Base-by-base conservation (phyloP, 148 eudicot genomes). In the Limonium bicolor region DNA sequence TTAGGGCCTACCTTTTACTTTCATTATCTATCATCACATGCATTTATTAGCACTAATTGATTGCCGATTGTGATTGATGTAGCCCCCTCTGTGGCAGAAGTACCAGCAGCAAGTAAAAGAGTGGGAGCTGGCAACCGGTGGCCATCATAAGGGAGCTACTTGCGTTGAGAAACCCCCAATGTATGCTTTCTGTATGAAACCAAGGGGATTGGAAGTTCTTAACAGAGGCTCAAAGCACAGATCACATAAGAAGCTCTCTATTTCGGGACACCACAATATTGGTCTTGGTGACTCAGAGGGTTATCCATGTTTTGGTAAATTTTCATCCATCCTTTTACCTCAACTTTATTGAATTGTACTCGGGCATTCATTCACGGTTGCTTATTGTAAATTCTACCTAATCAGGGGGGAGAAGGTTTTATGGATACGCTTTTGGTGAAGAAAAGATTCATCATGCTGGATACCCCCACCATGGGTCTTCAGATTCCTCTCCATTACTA, bases 21-120 rank as follows among this genome's bases (percentile, higher is more conserved):
- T n/a, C n/a, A n/a, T n/a, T n/a, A n/a, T n/a, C n/a, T n/a, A n/a
- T n/a, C n/a, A n/a, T n/a, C n/a, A n/a, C n/a, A n/a, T n/a, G n/a
- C n/a, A n/a, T n/a, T n/a, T n/a, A n/a, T n/a, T n/a, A n/a, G n/a
- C n/a, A n/a, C n/a, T n/a, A n/a, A n/a, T n/a, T n/a, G n/a, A n/a
- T n/a, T n/a, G n/a, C n/a, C n/a, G n/a, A n/a, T n/a, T 62, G 40
- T 67, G 44, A 32, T 46, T 64, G 36, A 18, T 53, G 36, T 81
- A 90, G 99, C 88, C 95, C 42, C 95, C 95, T 26, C 69, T 73
- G n/a, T 90, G 99, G 95, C 80, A 81, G 50, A 69, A 62, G 51
- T 90, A 90, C 55, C 78, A 78, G 62, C 78, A 69, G 50, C 84
- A 66, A 68, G 48, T 81, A 48, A 85, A 72, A 51, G 78, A 85